Conservation (phyloP, 2,329 filamentous ascomycete genomes). For the Exophiala aquamarina region DNA sequence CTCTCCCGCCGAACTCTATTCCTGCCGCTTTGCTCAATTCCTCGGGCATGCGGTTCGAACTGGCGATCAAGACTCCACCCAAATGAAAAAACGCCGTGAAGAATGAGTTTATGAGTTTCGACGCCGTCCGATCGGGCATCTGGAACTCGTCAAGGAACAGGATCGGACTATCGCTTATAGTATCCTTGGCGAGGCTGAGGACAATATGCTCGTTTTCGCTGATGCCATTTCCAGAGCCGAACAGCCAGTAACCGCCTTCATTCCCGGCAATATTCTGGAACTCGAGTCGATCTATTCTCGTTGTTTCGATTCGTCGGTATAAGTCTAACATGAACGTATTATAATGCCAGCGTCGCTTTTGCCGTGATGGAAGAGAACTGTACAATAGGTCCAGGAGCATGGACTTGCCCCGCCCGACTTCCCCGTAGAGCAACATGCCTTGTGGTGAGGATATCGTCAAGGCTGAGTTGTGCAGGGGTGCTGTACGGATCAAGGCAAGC, state of each 20-base stretch:
- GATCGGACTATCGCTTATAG: conserved; percentile 72
- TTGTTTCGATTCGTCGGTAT: conserved; percentile 68
- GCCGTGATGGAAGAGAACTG: conserved; percentile 69
- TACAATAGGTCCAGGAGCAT: conserved; percentile 85
- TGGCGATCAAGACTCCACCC: conserved; percentile 76
- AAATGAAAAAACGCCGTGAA: conserved; percentile 80
- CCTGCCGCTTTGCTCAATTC: conserved; percentile 75
- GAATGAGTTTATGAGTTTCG: conserved; percentile 76
- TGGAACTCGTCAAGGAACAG: conserved; percentile 83
- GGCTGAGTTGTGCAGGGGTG: conserved; percentile 70
- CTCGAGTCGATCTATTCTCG: conserved; percentile 47
- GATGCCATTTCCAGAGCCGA: conserved; percentile 11
- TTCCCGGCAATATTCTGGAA: background rate
- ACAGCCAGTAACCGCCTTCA: conserved; percentile 5
- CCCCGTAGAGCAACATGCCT: conserved; percentile 75
- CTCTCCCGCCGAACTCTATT: conserved; percentile 56
- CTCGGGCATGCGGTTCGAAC: conserved; percentile 80
- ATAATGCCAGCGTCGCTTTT: conserved; percentile 78
- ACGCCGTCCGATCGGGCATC: conserved; percentile 73
- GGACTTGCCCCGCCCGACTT: conserved; percentile 79
- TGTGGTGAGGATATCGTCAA: conserved; percentile 70
- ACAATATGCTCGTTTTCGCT: conserved; percentile 64
- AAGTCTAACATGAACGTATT: conserved; percentile 83
- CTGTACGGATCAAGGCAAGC: conserved; percentile 65
- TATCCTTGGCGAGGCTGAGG: conserved; percentile 71